These are phyloP conservation scores for Chernovozyma sophiae-reginae DNA, from an alignment of 1,139 yeast species.

Conservation along the genomic window DNA sequence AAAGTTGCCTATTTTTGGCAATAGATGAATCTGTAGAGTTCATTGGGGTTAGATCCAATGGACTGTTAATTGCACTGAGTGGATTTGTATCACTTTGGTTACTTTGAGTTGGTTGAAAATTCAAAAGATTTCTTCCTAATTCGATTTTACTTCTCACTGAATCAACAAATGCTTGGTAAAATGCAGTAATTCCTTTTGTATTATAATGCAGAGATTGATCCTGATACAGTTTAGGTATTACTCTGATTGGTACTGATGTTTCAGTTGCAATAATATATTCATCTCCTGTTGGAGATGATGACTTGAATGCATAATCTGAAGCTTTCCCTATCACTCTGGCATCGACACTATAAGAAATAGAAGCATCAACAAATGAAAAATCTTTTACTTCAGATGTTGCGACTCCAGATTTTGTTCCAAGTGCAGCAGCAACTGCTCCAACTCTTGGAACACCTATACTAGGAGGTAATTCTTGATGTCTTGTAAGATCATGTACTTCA, in stretches of 20 bases:
- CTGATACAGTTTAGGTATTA: slow-evolving; percentile 29
- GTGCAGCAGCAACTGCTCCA: slow-evolving; percentile 13
- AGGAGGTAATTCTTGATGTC: slow-evolving; percentile 38
- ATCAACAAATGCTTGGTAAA: slow-evolving; percentile 35
- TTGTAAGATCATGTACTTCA: slow-evolving; percentile 30
- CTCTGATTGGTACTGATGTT: slow-evolving; percentile 30
- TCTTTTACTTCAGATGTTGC: slow-evolving; percentile 26
- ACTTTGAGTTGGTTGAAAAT: slow-evolving; percentile 3
- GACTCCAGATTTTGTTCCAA: slow-evolving; percentile 5
- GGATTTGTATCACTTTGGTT: background rate
- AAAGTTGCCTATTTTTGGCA: slow-evolving; percentile 25
- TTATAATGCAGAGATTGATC: slow-evolving; percentile 20
- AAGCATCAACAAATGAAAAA: slow-evolving; percentile 36
- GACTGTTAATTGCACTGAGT: slow-evolving; percentile 1
- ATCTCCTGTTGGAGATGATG: slow-evolving; percentile 14
- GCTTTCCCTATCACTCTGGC: slow-evolving; percentile 44
- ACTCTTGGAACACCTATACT: slow-evolving; percentile 32
- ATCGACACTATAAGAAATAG: slow-evolving; percentile 34
- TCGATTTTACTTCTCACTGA: slow-evolving; percentile 29
- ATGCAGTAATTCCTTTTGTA: slow-evolving; percentile 21
- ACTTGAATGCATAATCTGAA: slow-evolving; percentile 25
- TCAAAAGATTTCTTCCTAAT: slow-evolving; percentile 21
- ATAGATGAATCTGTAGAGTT: slow-evolving; percentile 9
- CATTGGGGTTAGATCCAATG: slow-evolving; percentile 13
- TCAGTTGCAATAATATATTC: slow-evolving; percentile 39